Conservation (phyloP, 2,329 filamentous ascomycete genomes). For the Parascedosporium putredinis region DNA sequence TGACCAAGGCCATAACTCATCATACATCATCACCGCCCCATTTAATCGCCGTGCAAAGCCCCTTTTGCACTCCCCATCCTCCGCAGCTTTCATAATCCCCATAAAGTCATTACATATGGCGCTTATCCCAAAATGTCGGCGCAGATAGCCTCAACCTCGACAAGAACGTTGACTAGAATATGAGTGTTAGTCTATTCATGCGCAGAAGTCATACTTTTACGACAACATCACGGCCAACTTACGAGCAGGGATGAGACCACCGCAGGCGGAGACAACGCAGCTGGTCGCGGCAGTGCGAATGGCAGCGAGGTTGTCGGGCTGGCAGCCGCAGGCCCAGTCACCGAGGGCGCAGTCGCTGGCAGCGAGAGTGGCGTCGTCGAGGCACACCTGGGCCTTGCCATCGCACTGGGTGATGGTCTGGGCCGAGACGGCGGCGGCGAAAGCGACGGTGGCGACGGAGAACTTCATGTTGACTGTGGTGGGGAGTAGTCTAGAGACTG, state of each 20-base stretch:
- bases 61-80: background rate
- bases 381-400: constrained; percentile 11
- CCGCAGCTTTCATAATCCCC: background rate
- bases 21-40: background rate
- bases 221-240: constrained; percentile 9
- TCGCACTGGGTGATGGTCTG: constrained; percentile 14
- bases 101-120: no score
- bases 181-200: background rate
- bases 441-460: constrained; percentile 10
- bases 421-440: constrained; percentile 11
- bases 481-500: no score
- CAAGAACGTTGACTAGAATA: background rate
- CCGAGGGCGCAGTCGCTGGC: constrained; percentile 12
- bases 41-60: background rate
- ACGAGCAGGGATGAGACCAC: constrained; percentile 13
- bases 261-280: constrained; percentile 15
- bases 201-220: no score
- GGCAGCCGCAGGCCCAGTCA: constrained; percentile 14
- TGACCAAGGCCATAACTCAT: background rate
- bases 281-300: constrained; percentile 13
- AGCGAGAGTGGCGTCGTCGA: constrained; percentile 11
- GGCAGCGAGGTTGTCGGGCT: constrained; percentile 12
- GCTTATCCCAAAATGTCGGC: background rate
- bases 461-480: constrained; percentile 6
- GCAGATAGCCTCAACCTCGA: constrained; percentile 4